Percentiles rank a stretch among this genome's conserved stretches.
These are phyloP conservation scores for Noccaea caerulescens DNA, from an alignment of 345 rosid species.

Conservation along the genomic window DNA sequence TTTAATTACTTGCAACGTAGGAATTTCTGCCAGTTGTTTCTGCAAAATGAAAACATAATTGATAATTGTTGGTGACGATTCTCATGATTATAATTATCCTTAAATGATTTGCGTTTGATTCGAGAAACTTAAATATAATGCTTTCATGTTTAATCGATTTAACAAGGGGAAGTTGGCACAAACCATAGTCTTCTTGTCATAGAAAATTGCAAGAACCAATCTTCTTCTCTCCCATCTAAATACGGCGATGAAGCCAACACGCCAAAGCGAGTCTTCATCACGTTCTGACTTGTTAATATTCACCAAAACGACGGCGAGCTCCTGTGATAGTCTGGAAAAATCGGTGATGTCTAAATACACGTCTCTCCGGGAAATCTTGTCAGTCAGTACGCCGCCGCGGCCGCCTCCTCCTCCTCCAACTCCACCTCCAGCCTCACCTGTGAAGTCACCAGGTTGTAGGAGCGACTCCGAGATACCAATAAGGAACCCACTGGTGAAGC, in stretches of 20 bases:
- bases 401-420: background rate
- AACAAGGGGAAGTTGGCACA: constrained; percentile 40
- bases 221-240: constrained; percentile 40
- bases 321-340: background rate
- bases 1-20: background rate
- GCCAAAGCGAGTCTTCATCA: constrained; percentile 35
- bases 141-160: constrained; percentile 9
- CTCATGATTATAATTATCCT: constrained; percentile 1
- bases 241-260: constrained; percentile 14
- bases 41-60: constrained; percentile 2
- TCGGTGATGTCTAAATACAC: constrained; percentile 12
- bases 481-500: constrained; percentile 67
- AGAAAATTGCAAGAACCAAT: constrained; percentile 50
- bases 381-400: background rate
- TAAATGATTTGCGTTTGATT: constrained; percentile 17
- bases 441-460: constrained; percentile 15
- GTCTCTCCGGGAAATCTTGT: constrained; percentile 18
- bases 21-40: background rate
- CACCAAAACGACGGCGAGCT: constrained; percentile 23
- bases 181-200: constrained; percentile 40
- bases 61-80: constrained; percentile 1
- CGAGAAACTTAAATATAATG: background rate
- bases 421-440: constrained; percentile 41
- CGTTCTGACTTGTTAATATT: constrained; percentile 30
- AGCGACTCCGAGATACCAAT: constrained; percentile 63